Evolutionary conservation across 768 basidiomycete genomes (phyloP).

Genomic region (Pleurotus djamor): DNA sequence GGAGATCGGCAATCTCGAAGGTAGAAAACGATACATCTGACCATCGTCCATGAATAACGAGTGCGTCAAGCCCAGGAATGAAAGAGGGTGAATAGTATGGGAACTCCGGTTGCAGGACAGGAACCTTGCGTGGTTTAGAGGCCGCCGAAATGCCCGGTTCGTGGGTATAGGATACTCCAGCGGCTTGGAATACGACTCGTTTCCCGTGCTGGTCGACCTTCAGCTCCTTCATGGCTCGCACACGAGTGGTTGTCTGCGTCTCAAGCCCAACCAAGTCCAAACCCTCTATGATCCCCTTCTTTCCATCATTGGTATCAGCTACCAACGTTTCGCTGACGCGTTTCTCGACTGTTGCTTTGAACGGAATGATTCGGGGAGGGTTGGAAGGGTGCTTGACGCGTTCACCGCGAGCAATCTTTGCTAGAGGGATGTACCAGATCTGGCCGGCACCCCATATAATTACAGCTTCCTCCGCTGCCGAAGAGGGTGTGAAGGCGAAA

Average conservation of each 20-base stretch:
- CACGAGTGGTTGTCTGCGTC: conserved; percentile 49
- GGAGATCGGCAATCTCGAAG: conserved; percentile 62
- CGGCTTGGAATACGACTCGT: conserved; percentile 64
- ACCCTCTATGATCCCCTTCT: conserved; percentile 5
- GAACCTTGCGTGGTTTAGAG: conserved; percentile 33
- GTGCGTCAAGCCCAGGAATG: conserved; percentile 34
- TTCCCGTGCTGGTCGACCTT: conserved; percentile 52
- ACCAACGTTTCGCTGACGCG: conserved; percentile 59
- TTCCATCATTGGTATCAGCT: conserved; percentile 24
- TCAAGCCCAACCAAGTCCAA: conserved; percentile 52
- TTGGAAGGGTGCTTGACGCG: conserved; percentile 32
- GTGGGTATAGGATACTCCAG: conserved; percentile 56
- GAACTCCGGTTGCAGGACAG: conserved; percentile 41
- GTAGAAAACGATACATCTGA: conserved; percentile 60
- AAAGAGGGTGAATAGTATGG: conserved; percentile 73
- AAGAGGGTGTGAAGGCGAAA: conserved; percentile 60
- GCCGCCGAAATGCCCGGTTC: conserved; percentile 22
- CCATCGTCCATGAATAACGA: conserved; percentile 69
- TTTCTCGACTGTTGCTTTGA: conserved; percentile 63
- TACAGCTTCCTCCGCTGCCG: conserved; percentile 42
- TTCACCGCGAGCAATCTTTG: conserved; percentile 51
- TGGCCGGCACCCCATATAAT: conserved; percentile 77
- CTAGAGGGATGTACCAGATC: conserved; percentile 60
- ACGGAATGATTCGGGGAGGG: conserved; percentile 47
- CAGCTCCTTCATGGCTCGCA: conserved; percentile 63